These are phyloP conservation scores for Populus trichocarpa DNA, from an alignment of 441 rosid species.

Conservation along the genomic window DNA sequence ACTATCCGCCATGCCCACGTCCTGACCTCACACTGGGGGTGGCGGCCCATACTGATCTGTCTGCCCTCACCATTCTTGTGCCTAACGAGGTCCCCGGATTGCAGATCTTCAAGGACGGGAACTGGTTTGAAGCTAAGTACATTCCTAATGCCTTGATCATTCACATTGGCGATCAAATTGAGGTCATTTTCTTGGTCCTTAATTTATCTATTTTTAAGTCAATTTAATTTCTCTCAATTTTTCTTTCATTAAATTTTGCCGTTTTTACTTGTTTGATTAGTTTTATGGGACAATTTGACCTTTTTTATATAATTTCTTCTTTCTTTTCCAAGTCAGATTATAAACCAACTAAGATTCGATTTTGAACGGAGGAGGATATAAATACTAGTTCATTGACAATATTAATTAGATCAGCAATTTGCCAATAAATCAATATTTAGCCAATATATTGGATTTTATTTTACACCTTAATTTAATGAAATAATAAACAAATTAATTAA, in stretches of 20 bases:
- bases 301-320: neutral
- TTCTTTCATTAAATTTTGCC: no score
- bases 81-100: conserved; percentile 86
- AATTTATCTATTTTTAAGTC: neutral
- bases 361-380: no score
- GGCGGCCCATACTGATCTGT: conserved; percentile 73
- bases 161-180: conserved; percentile 81
- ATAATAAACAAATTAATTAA: no score
- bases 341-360: no score
- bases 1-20: conserved; percentile 57
- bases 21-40: conserved; percentile 85
- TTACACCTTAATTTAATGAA: no score
- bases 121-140: conserved; percentile 69
- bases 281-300: no score
- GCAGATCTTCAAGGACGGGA: conserved; percentile 67
- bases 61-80: conserved; percentile 63
- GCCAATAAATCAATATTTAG: no score
- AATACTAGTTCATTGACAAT: no score
- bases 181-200: conserved; percentile 38
- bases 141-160: conserved; percentile 72
- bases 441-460: no score
- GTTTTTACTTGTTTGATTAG: no score
- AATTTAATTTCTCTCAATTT: neutral
- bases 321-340: no score
- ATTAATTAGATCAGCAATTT: no score